Conservation (phyloP, 495 filamentous ascomycete species). For the Lasiosphaeriaceae sp. region DNA sequence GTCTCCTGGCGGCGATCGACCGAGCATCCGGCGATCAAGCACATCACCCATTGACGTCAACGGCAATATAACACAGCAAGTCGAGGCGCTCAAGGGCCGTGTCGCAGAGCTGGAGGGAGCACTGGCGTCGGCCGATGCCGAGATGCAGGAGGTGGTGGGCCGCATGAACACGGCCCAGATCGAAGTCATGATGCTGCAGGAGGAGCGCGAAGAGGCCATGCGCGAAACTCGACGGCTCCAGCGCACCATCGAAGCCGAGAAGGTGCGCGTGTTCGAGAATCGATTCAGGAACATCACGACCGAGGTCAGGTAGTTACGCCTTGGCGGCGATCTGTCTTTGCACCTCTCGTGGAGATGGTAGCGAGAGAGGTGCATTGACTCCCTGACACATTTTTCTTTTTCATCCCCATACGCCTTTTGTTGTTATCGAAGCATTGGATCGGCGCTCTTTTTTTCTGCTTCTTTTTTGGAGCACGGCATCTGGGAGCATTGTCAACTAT, state of each 20-base stretch:
- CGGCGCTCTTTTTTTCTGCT: slow-evolving; percentile 1
- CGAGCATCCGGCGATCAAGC: slow-evolving; percentile 30
- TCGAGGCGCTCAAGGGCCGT: slow-evolving; percentile 65
- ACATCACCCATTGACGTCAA: slow-evolving; percentile 34
- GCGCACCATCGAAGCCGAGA: slow-evolving; percentile 45
- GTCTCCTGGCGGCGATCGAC: slow-evolving; percentile 9
- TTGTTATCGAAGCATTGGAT: slow-evolving; percentile 2
- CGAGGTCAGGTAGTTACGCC: slow-evolving; percentile 15
- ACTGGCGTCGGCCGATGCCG: slow-evolving; percentile 73
- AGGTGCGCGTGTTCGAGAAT: slow-evolving; percentile 41
- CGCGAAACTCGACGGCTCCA: slow-evolving; percentile 77
- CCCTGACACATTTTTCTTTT: not conserved
- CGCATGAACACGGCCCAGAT: slow-evolving; percentile 93
- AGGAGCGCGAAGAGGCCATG: slow-evolving; percentile 85
- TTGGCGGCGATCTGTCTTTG: not conserved
- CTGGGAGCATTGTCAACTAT: not conserved
- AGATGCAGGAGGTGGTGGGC: slow-evolving; percentile 92
- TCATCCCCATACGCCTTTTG: not conserved
- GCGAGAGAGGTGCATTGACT: not conserved
- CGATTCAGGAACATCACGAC: slow-evolving; percentile 35
- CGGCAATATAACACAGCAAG: slow-evolving; percentile 58
- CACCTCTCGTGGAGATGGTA: not conserved
- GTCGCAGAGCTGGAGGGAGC: slow-evolving; percentile 72
- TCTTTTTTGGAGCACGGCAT: slow-evolving; percentile 7
- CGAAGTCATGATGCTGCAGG: slow-evolving; percentile 87